These are phyloP conservation scores for Quercus cerris DNA, from an alignment of 306 rosid species.

Conservation along the genomic window DNA sequence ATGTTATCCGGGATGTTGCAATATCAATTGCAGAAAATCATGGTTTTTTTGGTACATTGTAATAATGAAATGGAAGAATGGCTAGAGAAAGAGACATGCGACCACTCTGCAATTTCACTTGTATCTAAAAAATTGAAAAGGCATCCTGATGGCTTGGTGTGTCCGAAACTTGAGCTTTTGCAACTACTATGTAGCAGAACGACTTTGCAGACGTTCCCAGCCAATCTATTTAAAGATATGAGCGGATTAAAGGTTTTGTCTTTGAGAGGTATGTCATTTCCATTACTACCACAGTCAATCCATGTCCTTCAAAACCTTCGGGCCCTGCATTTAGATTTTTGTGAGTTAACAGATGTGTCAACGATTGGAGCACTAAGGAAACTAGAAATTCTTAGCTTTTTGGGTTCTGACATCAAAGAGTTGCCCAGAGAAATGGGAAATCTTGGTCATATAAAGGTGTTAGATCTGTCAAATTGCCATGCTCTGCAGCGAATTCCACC, in stretches of 20 bases:
- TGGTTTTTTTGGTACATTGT: background rate
- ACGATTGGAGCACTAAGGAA: background rate
- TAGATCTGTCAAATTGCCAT: background rate
- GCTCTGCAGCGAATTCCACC: background rate
- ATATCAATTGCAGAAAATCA: constrained; percentile 1
- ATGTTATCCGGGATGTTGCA: constrained; percentile 23
- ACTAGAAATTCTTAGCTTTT: background rate
- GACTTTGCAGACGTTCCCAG: background rate
- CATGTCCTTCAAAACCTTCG: background rate
- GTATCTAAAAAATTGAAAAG: too few relatives aligned
- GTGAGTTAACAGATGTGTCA: background rate
- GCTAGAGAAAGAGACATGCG: background rate
- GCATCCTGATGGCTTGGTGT: too few relatives aligned
- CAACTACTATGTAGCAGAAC: background rate
- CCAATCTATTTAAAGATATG: constrained; percentile 4
- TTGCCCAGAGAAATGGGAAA: background rate
- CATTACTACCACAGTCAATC: background rate
- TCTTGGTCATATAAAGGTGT: background rate
- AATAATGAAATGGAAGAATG: background rate
- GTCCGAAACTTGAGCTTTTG: too few relatives aligned
- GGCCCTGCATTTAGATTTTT: background rate
- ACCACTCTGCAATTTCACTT: too few relatives aligned
- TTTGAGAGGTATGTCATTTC: background rate
- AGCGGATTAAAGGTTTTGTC: constrained; percentile 12
- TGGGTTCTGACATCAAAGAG: background rate